Evolutionary conservation across 2,329 filamentous ascomycete species (phyloP).

Genomic region (Rasamsonia emersonii): DNA sequence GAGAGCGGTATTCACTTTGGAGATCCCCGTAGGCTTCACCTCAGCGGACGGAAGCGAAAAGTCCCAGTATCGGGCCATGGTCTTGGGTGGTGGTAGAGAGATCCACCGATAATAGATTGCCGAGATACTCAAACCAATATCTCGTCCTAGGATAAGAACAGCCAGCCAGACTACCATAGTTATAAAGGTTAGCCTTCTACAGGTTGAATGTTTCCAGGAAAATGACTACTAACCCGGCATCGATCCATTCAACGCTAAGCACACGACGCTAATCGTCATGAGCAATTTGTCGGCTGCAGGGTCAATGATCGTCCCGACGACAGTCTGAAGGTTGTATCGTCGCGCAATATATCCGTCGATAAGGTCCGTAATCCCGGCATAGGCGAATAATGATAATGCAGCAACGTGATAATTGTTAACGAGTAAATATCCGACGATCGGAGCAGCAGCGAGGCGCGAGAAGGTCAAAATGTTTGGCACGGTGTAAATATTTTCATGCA

Average conservation of each 20-base stretch:
- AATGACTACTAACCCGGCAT: conserved; percentile 56
- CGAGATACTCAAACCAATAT: conserved; percentile 70
- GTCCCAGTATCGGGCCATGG: conserved; percentile 89
- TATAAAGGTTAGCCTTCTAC: background rate
- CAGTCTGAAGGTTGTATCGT: conserved; percentile 77
- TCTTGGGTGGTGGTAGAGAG: conserved; percentile 86
- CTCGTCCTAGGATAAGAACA: conserved; percentile 80
- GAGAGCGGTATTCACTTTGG: conserved; percentile 76
- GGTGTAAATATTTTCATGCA: conserved; percentile 89
- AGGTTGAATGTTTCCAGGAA: background rate
- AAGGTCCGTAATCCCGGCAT: conserved; percentile 84
- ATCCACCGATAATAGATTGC: conserved; percentile 97
- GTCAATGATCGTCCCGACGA: conserved; percentile 89
- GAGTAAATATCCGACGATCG: conserved; percentile 79
- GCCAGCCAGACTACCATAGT: conserved; percentile 64
- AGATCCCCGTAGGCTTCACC: conserved; percentile 37
- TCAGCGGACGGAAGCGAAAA: conserved; percentile 64
- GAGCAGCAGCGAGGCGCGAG: conserved; percentile 73
- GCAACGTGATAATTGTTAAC: conserved; percentile 70
- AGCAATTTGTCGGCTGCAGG: conserved; percentile 95
- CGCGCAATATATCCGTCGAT: conserved; percentile 92
- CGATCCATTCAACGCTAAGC: conserved; percentile 71
- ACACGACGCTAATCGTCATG: conserved; percentile 88
- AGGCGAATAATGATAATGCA: conserved; percentile 79
- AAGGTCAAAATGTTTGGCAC: conserved; percentile 91